Evolutionary conservation across 345 rosid genomes (phyloP).

Genomic region (Acer saccharum): DNA sequence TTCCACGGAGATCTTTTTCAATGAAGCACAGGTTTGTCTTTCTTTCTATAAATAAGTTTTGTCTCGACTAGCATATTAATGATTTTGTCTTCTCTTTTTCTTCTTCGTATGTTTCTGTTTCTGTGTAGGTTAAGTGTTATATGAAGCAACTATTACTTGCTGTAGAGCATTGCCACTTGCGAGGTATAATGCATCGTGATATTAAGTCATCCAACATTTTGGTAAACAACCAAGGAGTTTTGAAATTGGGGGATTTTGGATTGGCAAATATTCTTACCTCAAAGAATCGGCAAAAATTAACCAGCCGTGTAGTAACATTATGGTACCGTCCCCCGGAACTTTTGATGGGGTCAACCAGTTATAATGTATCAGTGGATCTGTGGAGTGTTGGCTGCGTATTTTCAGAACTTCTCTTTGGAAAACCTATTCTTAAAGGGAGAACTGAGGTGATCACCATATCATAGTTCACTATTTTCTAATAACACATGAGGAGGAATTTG

Average conservation of each 20-base stretch:
- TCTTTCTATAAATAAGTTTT: neutral
- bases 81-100: neutral
- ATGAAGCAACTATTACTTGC: slow-evolving; percentile 73
- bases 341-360: slow-evolving; percentile 76
- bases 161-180: slow-evolving; percentile 73
- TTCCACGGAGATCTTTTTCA: slow-evolving; percentile 54
- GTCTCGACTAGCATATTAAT: neutral
- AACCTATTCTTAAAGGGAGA: slow-evolving; percentile 76
- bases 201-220: slow-evolving; percentile 73
- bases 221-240: slow-evolving; percentile 64
- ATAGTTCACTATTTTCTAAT: neutral
- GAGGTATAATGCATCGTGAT: slow-evolving; percentile 75
- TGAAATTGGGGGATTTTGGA: slow-evolving; percentile 79
- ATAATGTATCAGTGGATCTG: slow-evolving; percentile 64
- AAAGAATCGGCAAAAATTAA: slow-evolving; percentile 51
- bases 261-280: slow-evolving; percentile 58
- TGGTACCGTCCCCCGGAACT: slow-evolving; percentile 94
- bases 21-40: slow-evolving; percentile 58
- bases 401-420: slow-evolving; percentile 63
- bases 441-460: slow-evolving; percentile 53
- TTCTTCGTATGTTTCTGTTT: neutral
- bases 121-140: slow-evolving; percentile 65
- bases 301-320: slow-evolving; percentile 79
- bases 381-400: slow-evolving; percentile 89
- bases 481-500: slow-evolving; percentile 3